Percentiles rank a stretch among this genome's conserved stretches.
phyloP scores from a whole-genome alignment of 495 filamentous ascomycete species.

The Parathielavia hyrcaniae region DNA sequence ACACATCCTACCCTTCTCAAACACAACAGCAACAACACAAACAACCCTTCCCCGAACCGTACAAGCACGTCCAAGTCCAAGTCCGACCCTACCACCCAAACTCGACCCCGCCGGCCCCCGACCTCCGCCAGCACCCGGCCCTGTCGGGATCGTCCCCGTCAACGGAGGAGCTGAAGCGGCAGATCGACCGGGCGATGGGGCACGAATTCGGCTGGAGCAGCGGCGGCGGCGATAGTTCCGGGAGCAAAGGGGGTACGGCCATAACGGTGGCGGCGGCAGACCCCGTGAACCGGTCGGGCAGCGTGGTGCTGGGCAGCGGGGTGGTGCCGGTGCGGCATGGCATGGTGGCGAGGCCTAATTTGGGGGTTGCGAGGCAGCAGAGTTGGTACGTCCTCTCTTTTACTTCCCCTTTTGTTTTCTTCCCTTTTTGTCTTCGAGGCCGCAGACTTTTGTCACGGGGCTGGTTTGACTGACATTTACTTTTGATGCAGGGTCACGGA shows the following conservation, averaged over 20 bases:
- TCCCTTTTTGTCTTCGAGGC: too few species aligned
- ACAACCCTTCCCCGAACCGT: background rate
- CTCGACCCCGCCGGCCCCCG: too few species aligned
- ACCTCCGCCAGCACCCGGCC: too few species aligned
- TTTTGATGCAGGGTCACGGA: constrained; percentile 14
- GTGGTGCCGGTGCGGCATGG: constrained; percentile 11
- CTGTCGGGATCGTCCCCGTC: background rate
- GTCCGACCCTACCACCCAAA: too few species aligned
- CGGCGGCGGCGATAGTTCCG: background rate
- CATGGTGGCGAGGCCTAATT: background rate
- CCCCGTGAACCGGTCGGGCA: constrained; percentile 15
- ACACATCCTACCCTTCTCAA: constrained; percentile 14
- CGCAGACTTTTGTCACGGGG: too few species aligned
- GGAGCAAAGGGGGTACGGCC: background rate
- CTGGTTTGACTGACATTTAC: too few species aligned
- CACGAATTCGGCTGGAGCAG: constrained; percentile 38
- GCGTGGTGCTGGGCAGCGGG: constrained; percentile 24
- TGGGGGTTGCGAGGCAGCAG: constrained; percentile 12
- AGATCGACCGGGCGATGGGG: constrained; percentile 34
- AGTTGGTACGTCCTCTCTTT: constrained; percentile 14
- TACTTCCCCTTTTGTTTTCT: too few species aligned
- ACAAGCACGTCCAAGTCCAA: background rate
- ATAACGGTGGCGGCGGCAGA: background rate
- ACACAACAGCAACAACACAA: background rate
- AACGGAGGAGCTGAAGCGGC: constrained; percentile 17